Evolutionary conservation across 805 yeast genomes (phyloP).

Genomic region (Saccharomycopsis amapae): DNA sequence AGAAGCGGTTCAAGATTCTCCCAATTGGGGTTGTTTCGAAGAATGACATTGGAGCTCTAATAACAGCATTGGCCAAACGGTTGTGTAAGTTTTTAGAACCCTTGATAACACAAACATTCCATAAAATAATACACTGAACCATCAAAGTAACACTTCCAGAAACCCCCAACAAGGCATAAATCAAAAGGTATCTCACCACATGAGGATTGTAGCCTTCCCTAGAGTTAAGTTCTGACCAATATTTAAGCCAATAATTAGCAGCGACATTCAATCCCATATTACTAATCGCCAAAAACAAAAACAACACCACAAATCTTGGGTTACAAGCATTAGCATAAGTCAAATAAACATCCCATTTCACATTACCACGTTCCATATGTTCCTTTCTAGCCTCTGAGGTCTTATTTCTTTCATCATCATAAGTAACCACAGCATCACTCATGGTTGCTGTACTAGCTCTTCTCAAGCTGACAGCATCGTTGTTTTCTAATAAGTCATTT

Average conservation of each 20-base stretch:
- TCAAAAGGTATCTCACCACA: slow-evolving; percentile 61
- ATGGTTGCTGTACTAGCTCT: slow-evolving; percentile 58
- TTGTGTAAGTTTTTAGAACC: slow-evolving; percentile 76
- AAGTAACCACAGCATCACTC: slow-evolving; percentile 25
- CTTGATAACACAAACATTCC: slow-evolving; percentile 76
- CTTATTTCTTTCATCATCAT: slow-evolving; percentile 34
- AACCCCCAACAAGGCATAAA: slow-evolving; percentile 72
- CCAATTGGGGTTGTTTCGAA: slow-evolving; percentile 96
- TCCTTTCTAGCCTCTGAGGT: slow-evolving; percentile 43
- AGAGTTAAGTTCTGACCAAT: slow-evolving; percentile 92
- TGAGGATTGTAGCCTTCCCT: slow-evolving; percentile 62
- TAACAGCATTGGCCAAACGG: slow-evolving; percentile 62
- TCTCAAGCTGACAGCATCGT: slow-evolving; percentile 38
- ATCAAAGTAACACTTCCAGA: slow-evolving; percentile 54
- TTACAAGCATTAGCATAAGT: slow-evolving; percentile 89
- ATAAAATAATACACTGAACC: slow-evolving; percentile 59
- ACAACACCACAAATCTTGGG: slow-evolving; percentile 51
- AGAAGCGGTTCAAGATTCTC: slow-evolving; percentile 81
- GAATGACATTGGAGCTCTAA: slow-evolving; percentile 91
- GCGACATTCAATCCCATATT: slow-evolving; percentile 56
- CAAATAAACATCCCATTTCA: slow-evolving; percentile 75
- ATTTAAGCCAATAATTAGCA: slow-evolving; percentile 88
- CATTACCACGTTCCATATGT: slow-evolving; percentile 88
- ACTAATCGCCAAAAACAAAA: slow-evolving; percentile 46
- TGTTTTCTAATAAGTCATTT: slow-evolving; percentile 6